Base-by-base conservation (phyloP, 1,284 basidiomycete genomes). In the Apiotrichum akiyoshidainum region DNA sequence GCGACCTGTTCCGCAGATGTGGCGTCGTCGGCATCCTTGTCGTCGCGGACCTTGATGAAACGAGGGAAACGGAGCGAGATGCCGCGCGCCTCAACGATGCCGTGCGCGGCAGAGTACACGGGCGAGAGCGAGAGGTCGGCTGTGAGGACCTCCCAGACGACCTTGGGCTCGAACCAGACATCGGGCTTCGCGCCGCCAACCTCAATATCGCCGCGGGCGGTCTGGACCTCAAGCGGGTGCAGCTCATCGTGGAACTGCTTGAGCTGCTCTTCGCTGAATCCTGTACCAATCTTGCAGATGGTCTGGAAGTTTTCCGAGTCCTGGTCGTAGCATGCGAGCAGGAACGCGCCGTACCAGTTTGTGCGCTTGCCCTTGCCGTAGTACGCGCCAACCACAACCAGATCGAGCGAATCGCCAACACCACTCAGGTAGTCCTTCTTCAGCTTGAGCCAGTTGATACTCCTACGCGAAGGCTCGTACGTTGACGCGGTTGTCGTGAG, bases 401-500 rank as follows among this genome's bases (percentile, higher is more conserved):
- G 84, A 76, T 99, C 96, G 53, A 99, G 85, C 2, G 93, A 97
- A 79, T 99, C 96, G 21, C 96, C 96, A 4, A 97, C 86, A 2
- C 96, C 96, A n/a, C 90, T 87, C 1, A 99, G 83, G 74, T 97
- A 97, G 77, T 97, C 94, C 73, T 97, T 97, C 81, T 97, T 97
- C 63, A 97, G 83, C 94, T 99, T 99, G 14, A 99, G 81, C 96
- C 96, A 99, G 74, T 99, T 98, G 64, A 98, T 90, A 77, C 88
- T 92, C 45, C 96, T 83, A 55, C 93, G 82, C 74, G 90, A 94
- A 2, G 96, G 96, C 76, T 98, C 93, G 75, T 99, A 99, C 67
- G 86, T 90, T 71, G 94, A 92, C 16, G 88, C 88, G 41, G 90
- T 86, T 26, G 86, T 90, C 42, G 93, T 89, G 14, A 99, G 81